A percentile compares a stretch with the other conserved stretches of the same genome.
Evolutionary conservation across 805 yeast species (phyloP).

Genomic region (Myxozyma neotropica): DNA sequence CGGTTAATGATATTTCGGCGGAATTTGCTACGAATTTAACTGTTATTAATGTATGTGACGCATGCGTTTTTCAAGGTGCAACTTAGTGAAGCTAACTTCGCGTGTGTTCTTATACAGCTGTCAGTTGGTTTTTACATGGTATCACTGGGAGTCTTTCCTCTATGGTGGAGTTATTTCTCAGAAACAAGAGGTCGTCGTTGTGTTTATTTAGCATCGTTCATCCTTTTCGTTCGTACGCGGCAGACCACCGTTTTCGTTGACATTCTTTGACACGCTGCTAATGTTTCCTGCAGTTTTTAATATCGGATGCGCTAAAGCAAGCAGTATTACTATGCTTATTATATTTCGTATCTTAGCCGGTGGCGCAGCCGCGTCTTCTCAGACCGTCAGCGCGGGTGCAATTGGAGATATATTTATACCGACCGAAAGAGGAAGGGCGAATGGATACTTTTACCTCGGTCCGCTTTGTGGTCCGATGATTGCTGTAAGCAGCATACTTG

Average conservation of each 20-base stretch:
- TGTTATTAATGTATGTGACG: conserved; percentile 58
- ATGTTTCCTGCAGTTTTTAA: conserved; percentile 49
- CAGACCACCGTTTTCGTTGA: neutral
- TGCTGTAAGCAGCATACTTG: conserved; percentile 47
- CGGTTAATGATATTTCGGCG: conserved; percentile 59
- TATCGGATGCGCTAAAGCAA: conserved; percentile 71
- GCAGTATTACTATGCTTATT: conserved; percentile 62
- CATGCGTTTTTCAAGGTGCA: neutral
- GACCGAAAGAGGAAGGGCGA: conserved; percentile 71
- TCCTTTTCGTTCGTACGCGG: conserved; percentile 52
- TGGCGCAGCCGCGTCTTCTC: conserved; percentile 82
- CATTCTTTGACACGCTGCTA: neutral
- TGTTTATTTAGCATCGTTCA: conserved; percentile 69
- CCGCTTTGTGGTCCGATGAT: conserved; percentile 78
- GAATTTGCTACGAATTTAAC: conserved; percentile 60
- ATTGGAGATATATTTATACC: conserved; percentile 71
- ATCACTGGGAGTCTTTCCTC: conserved; percentile 75
- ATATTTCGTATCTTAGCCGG: conserved; percentile 73
- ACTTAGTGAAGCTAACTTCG: neutral
- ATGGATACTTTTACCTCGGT: conserved; percentile 81
- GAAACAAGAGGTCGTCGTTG: conserved; percentile 75
- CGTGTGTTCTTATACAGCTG: conserved; percentile 4
- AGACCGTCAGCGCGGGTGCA: conserved; percentile 88
- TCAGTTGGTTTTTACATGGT: conserved; percentile 79
- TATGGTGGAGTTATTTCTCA: conserved; percentile 86